Conservation (phyloP, 2,329 filamentous ascomycete genomes). For the Trichoderma sp. region DNA sequence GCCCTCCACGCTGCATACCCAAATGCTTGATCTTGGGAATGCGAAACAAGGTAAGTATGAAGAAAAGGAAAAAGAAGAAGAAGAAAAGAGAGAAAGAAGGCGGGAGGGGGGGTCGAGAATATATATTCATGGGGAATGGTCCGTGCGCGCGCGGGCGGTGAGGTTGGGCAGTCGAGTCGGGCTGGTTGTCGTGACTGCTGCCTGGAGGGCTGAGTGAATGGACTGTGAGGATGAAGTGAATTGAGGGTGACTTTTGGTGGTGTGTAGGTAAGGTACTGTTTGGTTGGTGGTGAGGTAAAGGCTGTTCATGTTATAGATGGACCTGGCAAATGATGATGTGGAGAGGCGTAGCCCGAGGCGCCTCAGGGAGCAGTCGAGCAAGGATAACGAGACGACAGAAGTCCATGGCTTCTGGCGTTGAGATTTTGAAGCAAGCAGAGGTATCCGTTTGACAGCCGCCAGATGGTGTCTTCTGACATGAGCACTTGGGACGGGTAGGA, state of each 20-base stretch:
- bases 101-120: neutral
- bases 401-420: too few relatives aligned
- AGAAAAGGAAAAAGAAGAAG: slow-evolving; percentile 42
- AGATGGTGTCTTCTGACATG: too few relatives aligned
- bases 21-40: slow-evolving; percentile 48
- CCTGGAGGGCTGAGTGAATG: slow-evolving; percentile 17
- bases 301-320: neutral
- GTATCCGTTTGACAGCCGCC: too few relatives aligned
- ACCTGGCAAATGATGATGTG: too few relatives aligned
- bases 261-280: neutral
- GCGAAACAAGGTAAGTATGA: slow-evolving; percentile 57
- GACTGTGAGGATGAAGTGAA: neutral
- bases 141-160: slow-evolving; percentile 29
- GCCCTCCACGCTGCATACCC: slow-evolving; percentile 45
- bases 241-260: neutral
- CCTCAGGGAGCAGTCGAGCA: too few relatives aligned
- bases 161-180: neutral
- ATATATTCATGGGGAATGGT: slow-evolving; percentile 26
- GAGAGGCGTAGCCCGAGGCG: too few relatives aligned
- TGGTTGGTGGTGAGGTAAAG: neutral
- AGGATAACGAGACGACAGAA: too few relatives aligned
- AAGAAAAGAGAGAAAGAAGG: neutral
- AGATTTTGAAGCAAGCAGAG: too few relatives aligned
- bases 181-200: neutral
- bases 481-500: too few relatives aligned